Base-by-base conservation (phyloP, 2,329 filamentous ascomycete genomes). In the Pestalotiopsis sp. region DNA sequence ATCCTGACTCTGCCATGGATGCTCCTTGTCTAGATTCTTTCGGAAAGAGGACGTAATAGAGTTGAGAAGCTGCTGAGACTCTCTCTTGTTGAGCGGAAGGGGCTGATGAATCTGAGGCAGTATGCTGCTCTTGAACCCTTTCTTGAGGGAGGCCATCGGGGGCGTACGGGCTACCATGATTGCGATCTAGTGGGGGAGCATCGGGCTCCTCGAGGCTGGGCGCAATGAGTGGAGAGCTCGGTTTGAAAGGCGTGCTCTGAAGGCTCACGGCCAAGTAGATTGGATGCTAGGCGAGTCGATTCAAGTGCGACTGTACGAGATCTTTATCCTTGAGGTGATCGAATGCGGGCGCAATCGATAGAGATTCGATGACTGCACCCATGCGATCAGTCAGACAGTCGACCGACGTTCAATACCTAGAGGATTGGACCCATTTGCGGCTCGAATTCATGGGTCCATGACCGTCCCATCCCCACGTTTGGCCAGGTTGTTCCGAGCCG, bases 11-110 rank as follows among this genome's bases (percentile, higher is more conserved):
- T 80, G 74, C 74, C 79, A 83, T 69, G 87, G 87, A 73, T 90
- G 85, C 74, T 90, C 87, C 58, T 79, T 81, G 72, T 89, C 87
- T n/a, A 90, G 84, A 38, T 88, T 85, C 67, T 82, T 82, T 65
- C 87, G 84, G 74, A 90, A 90, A 2, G 87, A 89, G 5, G 81
- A 78, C 64, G 88, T 90, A 65, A 90, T 81, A 41, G 83, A 82
- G 66, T 88, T 82, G 70, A 89, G 85, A 9, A 90, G 83, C 72
- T 85, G 84, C 70, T 86, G 82, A 31, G 86, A 85, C 67, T 88
- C 85, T 67, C 82, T 81, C 58, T 80, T 78, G 59, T 80, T 85
- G 52, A 90, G 78, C 1, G 85, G 82, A 2, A 86, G 77, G 6
- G 87, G 87, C 62, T 88, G 85, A 74, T 89, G 86, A 62, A 86